phyloP scores from a whole-genome alignment of 208 protist species.

The Trypanosoma platydactyli region DNA sequence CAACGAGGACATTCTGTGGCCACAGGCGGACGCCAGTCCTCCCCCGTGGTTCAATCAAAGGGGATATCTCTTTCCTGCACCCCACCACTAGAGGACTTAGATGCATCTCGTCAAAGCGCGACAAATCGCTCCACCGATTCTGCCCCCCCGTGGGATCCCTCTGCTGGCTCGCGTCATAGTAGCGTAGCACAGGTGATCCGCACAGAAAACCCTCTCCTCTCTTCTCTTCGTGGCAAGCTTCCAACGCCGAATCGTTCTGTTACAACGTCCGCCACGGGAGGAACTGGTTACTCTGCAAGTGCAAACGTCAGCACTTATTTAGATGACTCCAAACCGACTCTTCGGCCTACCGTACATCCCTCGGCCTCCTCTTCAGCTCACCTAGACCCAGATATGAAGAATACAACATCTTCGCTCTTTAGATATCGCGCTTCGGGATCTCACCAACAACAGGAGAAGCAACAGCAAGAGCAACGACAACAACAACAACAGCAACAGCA shows the following conservation, averaged over 20 bases:
- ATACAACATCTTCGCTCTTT: conserved; percentile 10
- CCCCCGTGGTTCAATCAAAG: conserved; percentile 27
- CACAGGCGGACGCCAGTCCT: conserved; percentile 1
- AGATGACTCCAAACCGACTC: conserved; percentile 15
- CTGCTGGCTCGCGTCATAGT: conserved; percentile 32
- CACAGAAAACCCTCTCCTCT: conserved; percentile 72
- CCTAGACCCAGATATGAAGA: conserved; percentile 26
- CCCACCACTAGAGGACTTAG: conserved; percentile 50
- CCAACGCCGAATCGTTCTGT: conserved; percentile 33
- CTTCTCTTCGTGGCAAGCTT: conserved; percentile 31
- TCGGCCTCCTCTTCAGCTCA: conserved; percentile 22
- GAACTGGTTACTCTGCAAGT: conserved; percentile 23
- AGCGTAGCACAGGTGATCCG: conserved; percentile 37
- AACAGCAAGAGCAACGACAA: too few relatives aligned
- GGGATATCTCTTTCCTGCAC: conserved; percentile 65
- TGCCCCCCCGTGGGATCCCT: conserved; percentile 64
- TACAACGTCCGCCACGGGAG: conserved; percentile 14
- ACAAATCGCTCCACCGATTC: conserved; percentile 66
- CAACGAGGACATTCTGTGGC: neutral
- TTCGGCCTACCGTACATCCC: conserved; percentile 11
- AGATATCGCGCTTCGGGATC: conserved; percentile 5
- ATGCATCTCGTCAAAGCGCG: conserved; percentile 32
- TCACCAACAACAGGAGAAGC: neutral
- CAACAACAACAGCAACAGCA: conserved; percentile 11
- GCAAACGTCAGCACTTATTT: conserved; percentile 22